These are phyloP conservation scores for Lentinula aciculospora DNA, from an alignment of 768 basidiomycete species.

Conservation along the genomic window DNA sequence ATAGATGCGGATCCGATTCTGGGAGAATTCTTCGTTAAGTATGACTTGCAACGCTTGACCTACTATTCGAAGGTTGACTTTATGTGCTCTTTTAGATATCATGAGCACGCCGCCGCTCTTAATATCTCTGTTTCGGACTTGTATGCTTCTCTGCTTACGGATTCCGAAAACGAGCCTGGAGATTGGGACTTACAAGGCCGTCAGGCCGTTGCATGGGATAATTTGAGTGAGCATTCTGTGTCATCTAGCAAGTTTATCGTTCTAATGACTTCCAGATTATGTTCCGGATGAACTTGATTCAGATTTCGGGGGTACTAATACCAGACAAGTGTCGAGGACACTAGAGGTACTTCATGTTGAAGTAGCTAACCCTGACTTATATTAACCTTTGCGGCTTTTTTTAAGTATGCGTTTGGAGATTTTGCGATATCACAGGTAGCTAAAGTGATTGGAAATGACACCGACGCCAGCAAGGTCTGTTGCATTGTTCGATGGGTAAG, in stretches of 20 bases:
- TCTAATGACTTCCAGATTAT: constrained; percentile 10
- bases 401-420: constrained; percentile 59
- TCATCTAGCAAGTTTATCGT: too few species aligned
- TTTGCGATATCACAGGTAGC: constrained; percentile 63
- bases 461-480: constrained; percentile 45
- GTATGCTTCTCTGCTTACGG: constrained; percentile 52
- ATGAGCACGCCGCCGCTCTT: constrained; percentile 39
- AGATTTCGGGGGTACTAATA: constrained; percentile 45
- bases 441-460: constrained; percentile 41
- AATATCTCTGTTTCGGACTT: constrained; percentile 43
- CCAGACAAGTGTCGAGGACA: constrained; percentile 58
- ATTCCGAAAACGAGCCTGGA: constrained; percentile 50
- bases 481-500: too few species aligned
- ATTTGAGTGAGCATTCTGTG: constrained; percentile 27
- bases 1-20: constrained; percentile 60
- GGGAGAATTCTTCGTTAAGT: constrained; percentile 64
- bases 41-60: constrained; percentile 8
- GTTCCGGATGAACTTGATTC: constrained; percentile 15
- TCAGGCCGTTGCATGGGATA: constrained; percentile 52
- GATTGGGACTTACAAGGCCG: constrained; percentile 63
- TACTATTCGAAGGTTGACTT: background rate
- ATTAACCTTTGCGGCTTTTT: background rate
- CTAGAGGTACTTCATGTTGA: constrained; percentile 37
- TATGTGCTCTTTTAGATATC: constrained; percentile 31
- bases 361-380: background rate